Percentiles rank a stretch among this genome's conserved stretches.
These are phyloP conservation scores for Patellifolia procumbens DNA, from an alignment of 179 eudicot genomes.

Conservation along the genomic window DNA sequence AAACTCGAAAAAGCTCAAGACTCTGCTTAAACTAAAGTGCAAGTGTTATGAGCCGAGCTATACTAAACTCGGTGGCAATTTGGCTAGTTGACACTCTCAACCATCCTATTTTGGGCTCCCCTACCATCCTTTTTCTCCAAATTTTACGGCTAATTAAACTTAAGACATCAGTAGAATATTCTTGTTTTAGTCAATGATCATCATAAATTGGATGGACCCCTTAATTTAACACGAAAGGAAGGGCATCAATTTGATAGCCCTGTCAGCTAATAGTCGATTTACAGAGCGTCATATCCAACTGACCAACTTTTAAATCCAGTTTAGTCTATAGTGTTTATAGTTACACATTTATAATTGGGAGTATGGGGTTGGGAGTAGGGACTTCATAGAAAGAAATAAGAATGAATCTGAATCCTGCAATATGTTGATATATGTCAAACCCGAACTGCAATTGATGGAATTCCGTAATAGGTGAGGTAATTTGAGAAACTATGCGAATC, in stretches of 20 bases:
- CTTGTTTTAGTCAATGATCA: background rate
- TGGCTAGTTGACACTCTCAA: no score
- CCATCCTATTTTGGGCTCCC: background rate
- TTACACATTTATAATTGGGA: no score
- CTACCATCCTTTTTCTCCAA: background rate
- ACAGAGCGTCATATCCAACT: slow-evolving; percentile 1
- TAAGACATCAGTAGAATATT: background rate
- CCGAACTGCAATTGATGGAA: background rate
- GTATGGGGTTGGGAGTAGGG: background rate
- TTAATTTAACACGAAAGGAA: background rate
- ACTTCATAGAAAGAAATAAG: background rate
- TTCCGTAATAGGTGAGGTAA: background rate
- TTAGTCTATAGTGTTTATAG: background rate
- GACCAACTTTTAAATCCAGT: background rate
- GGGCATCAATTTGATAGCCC: background rate
- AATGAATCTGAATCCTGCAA: no score
- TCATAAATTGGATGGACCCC: slow-evolving; percentile 2
- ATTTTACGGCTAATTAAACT: slow-evolving; percentile 9
- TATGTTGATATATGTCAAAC: no score
- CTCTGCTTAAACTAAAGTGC: no score
- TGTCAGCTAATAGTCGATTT: background rate
- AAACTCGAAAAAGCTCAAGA: no score
- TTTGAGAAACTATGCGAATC: background rate
- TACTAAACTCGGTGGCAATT: no score
- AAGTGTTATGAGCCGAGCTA: no score